Evolutionary conservation across 2,329 filamentous ascomycete genomes (phyloP).

Genomic region (Hymenoscyphus repandus): DNA sequence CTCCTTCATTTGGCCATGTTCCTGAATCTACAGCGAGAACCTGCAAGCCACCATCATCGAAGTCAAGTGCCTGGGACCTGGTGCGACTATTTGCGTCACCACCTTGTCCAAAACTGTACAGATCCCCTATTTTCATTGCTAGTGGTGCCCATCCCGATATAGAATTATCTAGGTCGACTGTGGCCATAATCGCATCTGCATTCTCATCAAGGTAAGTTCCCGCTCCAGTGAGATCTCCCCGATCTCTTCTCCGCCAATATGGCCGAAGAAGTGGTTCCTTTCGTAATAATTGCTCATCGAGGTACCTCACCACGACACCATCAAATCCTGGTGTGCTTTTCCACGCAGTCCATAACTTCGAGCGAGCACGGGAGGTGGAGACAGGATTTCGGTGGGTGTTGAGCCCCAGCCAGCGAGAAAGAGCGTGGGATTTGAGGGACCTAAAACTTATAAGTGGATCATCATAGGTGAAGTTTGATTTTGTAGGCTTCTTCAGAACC

Average conservation of each 20-base stretch:
- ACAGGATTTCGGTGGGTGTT: slow-evolving; percentile 35
- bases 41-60: slow-evolving; percentile 37
- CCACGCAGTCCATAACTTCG: slow-evolving; percentile 43
- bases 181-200: slow-evolving; percentile 31
- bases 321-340: slow-evolving; percentile 40
- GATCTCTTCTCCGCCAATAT: slow-evolving; percentile 37
- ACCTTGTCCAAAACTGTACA: slow-evolving; percentile 35
- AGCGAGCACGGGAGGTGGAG: slow-evolving; percentile 40
- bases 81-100: slow-evolving; percentile 35
- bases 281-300: slow-evolving; percentile 41
- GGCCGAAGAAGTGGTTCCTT: slow-evolving; percentile 35
- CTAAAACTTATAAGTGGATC: slow-evolving; percentile 47
- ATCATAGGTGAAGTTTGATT: slow-evolving; percentile 42
- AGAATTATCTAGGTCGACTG: slow-evolving; percentile 31
- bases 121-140: slow-evolving; percentile 34
- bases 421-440: slow-evolving; percentile 23
- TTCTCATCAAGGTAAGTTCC: slow-evolving; percentile 37
- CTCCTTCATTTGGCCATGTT: slow-evolving; percentile 32
- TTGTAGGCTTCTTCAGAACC: slow-evolving; percentile 38
- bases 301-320: slow-evolving; percentile 41
- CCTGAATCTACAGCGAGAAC: slow-evolving; percentile 33
- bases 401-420: slow-evolving; percentile 33
- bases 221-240: slow-evolving; percentile 35
- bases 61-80: slow-evolving; percentile 36
- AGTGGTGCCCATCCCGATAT: slow-evolving; percentile 32